A percentile compares a stretch with the other conserved stretches of the same genome.
Evolutionary conservation across 2,329 filamentous ascomycete species (phyloP).

Genomic region (Cryoendolithus antarcticus): DNA sequence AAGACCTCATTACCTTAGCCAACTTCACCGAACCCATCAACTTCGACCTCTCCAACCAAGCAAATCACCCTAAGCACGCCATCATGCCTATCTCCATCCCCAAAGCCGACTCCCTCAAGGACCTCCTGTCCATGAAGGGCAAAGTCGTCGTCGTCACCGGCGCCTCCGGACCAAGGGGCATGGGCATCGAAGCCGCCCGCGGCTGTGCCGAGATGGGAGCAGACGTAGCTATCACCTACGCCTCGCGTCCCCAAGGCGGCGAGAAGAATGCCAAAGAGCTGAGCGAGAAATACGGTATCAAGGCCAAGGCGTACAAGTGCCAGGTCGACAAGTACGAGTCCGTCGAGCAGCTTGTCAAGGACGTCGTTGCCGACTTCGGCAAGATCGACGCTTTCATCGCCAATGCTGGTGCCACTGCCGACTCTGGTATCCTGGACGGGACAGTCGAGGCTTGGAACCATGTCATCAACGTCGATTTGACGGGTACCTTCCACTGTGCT

Average conservation of each 20-base stretch:
- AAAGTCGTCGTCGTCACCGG: constrained; percentile 41
- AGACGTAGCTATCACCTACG: constrained; percentile 55
- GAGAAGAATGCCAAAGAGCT: constrained; percentile 56
- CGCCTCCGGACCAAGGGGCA: constrained; percentile 50
- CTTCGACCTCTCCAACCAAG: constrained; percentile 4
- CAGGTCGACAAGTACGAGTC: constrained; percentile 45
- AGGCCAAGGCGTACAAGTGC: constrained; percentile 56
- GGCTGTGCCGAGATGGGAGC: constrained; percentile 54
- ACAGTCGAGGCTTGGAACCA: constrained; percentile 59
- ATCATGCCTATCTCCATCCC: constrained; percentile 10
- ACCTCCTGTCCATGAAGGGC: constrained; percentile 41
- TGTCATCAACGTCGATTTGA: constrained; percentile 77
- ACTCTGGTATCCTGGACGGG: constrained; percentile 56
- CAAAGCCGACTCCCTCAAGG: constrained; percentile 46
- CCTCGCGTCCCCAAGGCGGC: constrained; percentile 47
- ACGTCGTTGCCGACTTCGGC: constrained; percentile 57
- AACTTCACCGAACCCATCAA: not conserved
- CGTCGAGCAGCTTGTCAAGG: constrained; percentile 44
- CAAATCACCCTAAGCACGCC: not conserved
- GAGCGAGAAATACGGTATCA: constrained; percentile 47
- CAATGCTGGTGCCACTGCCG: constrained; percentile 59
- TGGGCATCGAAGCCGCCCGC: constrained; percentile 55
- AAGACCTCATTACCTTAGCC: not conserved
- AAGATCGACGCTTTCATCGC: constrained; percentile 56
- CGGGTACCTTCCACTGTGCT: constrained; percentile 74